Evolutionary conservation across 345 rosid genomes (phyloP).

Genomic region (Litchi chinensis): DNA sequence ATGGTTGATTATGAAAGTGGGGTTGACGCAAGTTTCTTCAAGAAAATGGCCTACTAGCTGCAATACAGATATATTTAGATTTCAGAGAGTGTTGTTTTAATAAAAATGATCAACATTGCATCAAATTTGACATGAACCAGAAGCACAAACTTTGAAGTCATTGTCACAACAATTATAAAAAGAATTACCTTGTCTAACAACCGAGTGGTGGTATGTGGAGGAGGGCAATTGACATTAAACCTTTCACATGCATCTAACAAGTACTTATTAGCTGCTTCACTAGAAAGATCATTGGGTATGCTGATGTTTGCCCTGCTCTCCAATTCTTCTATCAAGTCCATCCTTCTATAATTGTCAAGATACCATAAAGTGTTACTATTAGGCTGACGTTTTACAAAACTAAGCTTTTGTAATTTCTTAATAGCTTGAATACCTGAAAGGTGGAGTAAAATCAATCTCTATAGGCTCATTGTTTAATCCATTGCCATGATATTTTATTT

Average conservation of each 20-base stretch:
- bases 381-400: not conserved
- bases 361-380: not conserved
- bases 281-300: not conserved
- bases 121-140: too few species aligned
- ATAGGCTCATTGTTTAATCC: constrained; percentile 4
- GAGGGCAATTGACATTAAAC: constrained; percentile 3
- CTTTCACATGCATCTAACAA: not conserved
- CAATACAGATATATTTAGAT: constrained; percentile 11
- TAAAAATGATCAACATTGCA: too few species aligned
- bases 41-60: constrained; percentile 93
- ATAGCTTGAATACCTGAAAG: not conserved
- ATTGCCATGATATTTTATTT: not conserved
- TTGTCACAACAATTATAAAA: not conserved
- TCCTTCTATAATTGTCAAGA: not conserved
- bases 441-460: constrained; percentile 5
- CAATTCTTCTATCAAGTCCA: not conserved
- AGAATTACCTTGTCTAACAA: not conserved
- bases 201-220: not conserved
- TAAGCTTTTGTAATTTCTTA: not conserved
- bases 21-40: constrained; percentile 86
- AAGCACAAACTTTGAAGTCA: not conserved
- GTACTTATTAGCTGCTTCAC: not conserved
- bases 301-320: not conserved
- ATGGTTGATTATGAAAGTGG: constrained; percentile 85
- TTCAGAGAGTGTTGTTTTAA: too few species aligned